Base-by-base conservation (phyloP, 208 protist species). In the Trypanosomatidae sp. region DNA sequence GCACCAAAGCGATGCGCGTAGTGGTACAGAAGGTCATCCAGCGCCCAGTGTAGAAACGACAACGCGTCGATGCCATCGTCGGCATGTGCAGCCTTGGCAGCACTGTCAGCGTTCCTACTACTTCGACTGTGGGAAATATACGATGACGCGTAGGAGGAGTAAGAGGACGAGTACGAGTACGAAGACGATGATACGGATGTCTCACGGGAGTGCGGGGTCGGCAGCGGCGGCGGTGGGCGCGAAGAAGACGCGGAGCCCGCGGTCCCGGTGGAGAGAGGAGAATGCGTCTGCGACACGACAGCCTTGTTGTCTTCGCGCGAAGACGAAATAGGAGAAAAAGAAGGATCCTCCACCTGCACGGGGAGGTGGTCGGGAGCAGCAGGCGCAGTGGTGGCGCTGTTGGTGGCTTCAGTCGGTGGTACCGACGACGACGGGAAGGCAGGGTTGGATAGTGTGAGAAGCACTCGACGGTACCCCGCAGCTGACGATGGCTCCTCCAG, bases 1-100 rank as follows among this genome's bases (percentile, higher is more conserved):
- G 89, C 89, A n/a, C 89, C 89, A 67, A 93, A 87, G 17, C 53
- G 73, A 65, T 74, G 80, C 49, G 82, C 79, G 62, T 81, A 66
- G 41, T 62, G 64, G 46, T 67, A 69, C 30, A 89, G 41, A 1
- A 79, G 39, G 47, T 80, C 75, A 46, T 74, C 75, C 44, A 80
- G 44, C 66, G 74, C 59, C 2, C 10, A 50, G 28, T 49, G 59
- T 7, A 74, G 70, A 65, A 66, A 67, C 10, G 22, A 15, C 46
- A 69, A 49, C 3, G 46, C 50, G 25, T 10, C 44, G 7, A 17
- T 39, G 15, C 25, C 28, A 25, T 68, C 64, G 9, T 41, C 25
- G 25, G n/a, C 60, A 46, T 22, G 50, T 65, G 33, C 60, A 68
- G 52, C 60, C 13, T 28, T 49, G 17, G 25, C 47, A 33, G 22